Percentiles rank a stretch among this genome's conserved stretches.
Evolutionary conservation across 345 rosid genomes (phyloP).

Genomic region (Linum tenue): DNA sequence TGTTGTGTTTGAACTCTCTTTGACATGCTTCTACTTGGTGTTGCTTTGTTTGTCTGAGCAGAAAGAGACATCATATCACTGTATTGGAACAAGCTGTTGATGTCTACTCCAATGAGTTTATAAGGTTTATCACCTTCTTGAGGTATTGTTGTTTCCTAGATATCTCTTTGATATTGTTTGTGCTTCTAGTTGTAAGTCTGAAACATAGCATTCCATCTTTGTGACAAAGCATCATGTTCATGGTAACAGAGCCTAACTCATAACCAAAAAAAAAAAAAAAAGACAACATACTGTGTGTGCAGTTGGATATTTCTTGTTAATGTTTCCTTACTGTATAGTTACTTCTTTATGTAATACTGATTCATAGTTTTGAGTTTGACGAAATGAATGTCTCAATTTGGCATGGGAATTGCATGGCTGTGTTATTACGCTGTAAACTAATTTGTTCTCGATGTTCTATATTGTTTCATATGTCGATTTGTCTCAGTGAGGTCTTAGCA

Average conservation of each 20-base stretch:
- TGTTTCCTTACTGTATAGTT: not conserved
- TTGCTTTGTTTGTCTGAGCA: conserved; percentile 21
- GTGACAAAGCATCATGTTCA: not conserved
- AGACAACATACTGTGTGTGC: too few relatives aligned
- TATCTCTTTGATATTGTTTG: conserved; percentile 7
- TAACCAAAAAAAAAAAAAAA: not conserved
- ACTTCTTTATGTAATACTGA: not conserved
- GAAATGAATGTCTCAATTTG: not conserved
- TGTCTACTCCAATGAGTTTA: conserved; percentile 63
- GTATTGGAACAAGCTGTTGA: conserved; percentile 63
- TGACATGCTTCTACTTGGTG: conserved; percentile 19
- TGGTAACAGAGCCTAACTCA: not conserved
- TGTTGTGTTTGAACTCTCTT: conserved; percentile 14
- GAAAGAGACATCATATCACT: conserved; percentile 46
- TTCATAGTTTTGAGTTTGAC: not conserved
- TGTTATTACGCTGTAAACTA: not conserved
- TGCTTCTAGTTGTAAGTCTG: not conserved
- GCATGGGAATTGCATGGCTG: not conserved
- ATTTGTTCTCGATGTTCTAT: not conserved
- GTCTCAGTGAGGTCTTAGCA: conserved; percentile 73
- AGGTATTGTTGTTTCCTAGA: conserved; percentile 40
- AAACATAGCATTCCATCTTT: not conserved
- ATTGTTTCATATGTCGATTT: conserved; percentile 15
- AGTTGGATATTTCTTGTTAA: not conserved
- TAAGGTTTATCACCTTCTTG: conserved; percentile 64